A percentile compares a stretch with the other conserved stretches of the same genome.
Conservation (phyloP, 208 protist species). For the Wallacemonas sp. region DNA sequence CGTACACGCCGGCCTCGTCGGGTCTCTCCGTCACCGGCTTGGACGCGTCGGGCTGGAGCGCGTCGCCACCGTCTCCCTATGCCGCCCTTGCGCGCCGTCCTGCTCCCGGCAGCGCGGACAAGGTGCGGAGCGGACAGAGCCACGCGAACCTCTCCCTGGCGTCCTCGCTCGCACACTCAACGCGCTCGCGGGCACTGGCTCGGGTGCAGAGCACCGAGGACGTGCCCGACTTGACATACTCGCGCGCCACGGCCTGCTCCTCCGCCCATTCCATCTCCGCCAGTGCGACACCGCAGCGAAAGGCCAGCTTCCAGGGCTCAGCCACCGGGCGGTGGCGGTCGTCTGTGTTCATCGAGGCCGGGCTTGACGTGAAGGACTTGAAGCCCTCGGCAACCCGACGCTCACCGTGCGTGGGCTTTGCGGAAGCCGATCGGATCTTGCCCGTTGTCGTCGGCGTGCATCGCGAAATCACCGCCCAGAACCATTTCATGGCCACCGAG, state of each 20-base stretch:
- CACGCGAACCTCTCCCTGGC: too few species aligned
- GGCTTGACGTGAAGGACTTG: neutral
- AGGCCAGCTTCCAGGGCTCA: neutral
- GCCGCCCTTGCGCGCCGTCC: too few species aligned
- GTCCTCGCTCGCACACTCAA: too few species aligned
- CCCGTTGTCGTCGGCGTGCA: constrained; percentile 35
- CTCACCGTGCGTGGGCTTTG: constrained; percentile 11
- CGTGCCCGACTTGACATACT: too few species aligned
- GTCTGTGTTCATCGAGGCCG: constrained; percentile 7
- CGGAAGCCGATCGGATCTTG: constrained; percentile 22
- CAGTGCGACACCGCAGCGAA: neutral
- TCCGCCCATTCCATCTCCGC: neutral
- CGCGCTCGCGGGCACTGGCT: too few species aligned
- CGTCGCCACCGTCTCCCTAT: neutral
- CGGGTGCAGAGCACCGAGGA: too few species aligned
- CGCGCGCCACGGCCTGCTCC: too few species aligned
- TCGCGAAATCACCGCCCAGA: constrained; percentile 26
- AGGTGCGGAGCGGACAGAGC: too few species aligned
- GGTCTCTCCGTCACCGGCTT: neutral
- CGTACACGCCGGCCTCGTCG: neutral
- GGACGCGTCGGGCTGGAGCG: neutral
- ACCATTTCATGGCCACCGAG: constrained; percentile 42
- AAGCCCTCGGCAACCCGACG: constrained; percentile 9
- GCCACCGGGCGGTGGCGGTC: constrained; percentile 2
- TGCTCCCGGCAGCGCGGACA: too few species aligned